Evolutionary conservation across 2,329 filamentous ascomycete species (phyloP).

Genomic region (Xylariomycetidae sp.): DNA sequence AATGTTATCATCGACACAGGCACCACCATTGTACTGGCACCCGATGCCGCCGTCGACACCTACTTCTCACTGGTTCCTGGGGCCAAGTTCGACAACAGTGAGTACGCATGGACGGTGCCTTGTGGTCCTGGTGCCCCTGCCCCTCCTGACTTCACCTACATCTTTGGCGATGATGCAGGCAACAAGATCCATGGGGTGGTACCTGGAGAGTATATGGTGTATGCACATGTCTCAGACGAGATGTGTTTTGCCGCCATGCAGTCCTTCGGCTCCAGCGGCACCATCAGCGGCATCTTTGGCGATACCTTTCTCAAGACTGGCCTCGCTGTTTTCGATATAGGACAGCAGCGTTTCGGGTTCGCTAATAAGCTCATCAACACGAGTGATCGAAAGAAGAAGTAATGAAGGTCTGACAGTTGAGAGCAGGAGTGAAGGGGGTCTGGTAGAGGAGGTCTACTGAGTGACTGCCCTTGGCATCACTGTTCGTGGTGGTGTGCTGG

Average conservation of each 20-base stretch:
- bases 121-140: conserved; percentile 47
- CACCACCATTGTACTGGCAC: conserved; percentile 61
- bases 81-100: conserved; percentile 42
- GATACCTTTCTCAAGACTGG: conserved; percentile 76
- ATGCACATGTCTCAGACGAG: conserved; percentile 44
- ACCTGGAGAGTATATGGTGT: conserved; percentile 52
- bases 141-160: conserved; percentile 55
- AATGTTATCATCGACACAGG: conserved; percentile 64
- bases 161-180: conserved; percentile 40
- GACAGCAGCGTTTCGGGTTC: conserved; percentile 39
- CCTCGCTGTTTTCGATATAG: conserved; percentile 67
- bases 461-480: too few relatives aligned
- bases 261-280: conserved; percentile 37
- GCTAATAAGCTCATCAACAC: conserved; percentile 35
- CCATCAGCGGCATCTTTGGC: conserved; percentile 65
- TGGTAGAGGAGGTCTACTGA: too few relatives aligned
- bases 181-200: conserved; percentile 46
- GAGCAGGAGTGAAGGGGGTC: too few relatives aligned
- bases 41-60: conserved; percentile 46
- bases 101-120: conserved; percentile 52
- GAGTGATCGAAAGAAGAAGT: conserved; percentile 4
- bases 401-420: too few relatives aligned
- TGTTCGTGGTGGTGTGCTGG: background rate
- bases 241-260: conserved; percentile 77
- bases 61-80: conserved; percentile 56